phyloP scores from a whole-genome alignment of 2,329 filamentous ascomycete species.

The Dactylellina cionopaga region DNA sequence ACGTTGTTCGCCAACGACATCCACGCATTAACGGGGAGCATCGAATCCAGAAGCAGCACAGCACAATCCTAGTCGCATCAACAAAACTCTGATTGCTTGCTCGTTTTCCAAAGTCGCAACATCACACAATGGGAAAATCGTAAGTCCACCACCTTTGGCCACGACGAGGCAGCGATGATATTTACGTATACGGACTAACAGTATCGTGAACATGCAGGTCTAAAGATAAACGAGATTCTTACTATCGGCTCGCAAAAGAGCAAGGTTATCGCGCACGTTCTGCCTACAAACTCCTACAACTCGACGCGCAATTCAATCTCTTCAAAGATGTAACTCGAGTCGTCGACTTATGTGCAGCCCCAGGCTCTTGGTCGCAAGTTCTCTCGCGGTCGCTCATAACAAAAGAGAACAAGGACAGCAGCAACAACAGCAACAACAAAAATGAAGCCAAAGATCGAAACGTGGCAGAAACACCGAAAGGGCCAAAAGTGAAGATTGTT shows the following conservation, averaged over 20 bases:
- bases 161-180: neutral
- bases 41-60: too few species aligned
- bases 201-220: slow-evolving; percentile 10
- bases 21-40: too few species aligned
- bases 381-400: slow-evolving; percentile 86
- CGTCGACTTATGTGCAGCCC: slow-evolving; percentile 93
- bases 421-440: neutral
- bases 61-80: neutral
- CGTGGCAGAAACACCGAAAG: slow-evolving; percentile 17
- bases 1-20: slow-evolving; percentile 13
- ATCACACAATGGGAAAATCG: slow-evolving; percentile 47
- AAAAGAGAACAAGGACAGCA: slow-evolving; percentile 59
- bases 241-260: slow-evolving; percentile 97
- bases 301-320: slow-evolving; percentile 95
- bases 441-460: neutral
- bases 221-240: slow-evolving; percentile 97
- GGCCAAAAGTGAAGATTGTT: slow-evolving; percentile 80
- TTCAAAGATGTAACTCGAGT: slow-evolving; percentile 89
- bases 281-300: slow-evolving; percentile 95
- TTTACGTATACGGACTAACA: slow-evolving; percentile 3
- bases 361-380: slow-evolving; percentile 97
- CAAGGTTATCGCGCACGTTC: slow-evolving; percentile 97
- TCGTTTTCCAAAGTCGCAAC: neutral
- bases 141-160: slow-evolving; percentile 13
- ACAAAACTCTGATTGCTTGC: neutral